Conservation (phyloP, 1,284 basidiomycete genomes). For the Filobasidium uniguttulatum region DNA sequence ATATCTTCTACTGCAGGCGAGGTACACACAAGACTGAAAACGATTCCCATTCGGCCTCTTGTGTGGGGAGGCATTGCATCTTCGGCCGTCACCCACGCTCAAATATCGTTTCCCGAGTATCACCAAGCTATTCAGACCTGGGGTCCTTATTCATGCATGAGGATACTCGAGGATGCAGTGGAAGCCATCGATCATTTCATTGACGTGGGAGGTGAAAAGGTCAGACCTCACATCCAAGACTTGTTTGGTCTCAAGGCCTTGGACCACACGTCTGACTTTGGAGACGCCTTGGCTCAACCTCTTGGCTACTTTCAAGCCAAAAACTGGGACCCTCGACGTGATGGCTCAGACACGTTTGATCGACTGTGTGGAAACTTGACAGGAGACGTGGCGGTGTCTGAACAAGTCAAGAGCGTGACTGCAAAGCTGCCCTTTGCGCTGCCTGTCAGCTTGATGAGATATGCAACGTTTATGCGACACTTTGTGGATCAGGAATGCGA, state of each 20-base stretch:
- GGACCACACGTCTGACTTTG: constrained; percentile 64
- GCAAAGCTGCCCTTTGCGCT: no score
- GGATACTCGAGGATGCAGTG: constrained; percentile 53
- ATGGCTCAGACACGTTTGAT: constrained; percentile 23
- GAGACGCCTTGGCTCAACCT: constrained; percentile 31
- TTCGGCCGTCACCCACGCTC: constrained; percentile 40
- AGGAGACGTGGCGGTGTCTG: constrained; percentile 23
- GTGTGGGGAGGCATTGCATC: constrained; percentile 77
- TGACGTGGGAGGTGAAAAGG: constrained; percentile 27
- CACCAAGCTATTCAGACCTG: constrained; percentile 70
- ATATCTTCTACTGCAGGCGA: background rate
- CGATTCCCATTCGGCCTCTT: constrained; percentile 34
- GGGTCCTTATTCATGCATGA: constrained; percentile 52
- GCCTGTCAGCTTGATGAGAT: no score
- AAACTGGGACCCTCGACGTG: constrained; percentile 58
- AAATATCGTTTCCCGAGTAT: constrained; percentile 47
- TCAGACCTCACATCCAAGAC: constrained; percentile 42
- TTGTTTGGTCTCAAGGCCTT: constrained; percentile 59
- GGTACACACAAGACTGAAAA: no score
- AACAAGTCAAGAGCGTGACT: no score
- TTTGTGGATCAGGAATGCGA: background rate
- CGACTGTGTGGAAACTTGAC: constrained; percentile 53
- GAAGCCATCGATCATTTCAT: constrained; percentile 48
- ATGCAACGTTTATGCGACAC: no score
- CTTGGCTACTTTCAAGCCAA: constrained; percentile 45